Base-by-base conservation (phyloP, 148 eudicot species). In the Amaranthus cruentus region DNA sequence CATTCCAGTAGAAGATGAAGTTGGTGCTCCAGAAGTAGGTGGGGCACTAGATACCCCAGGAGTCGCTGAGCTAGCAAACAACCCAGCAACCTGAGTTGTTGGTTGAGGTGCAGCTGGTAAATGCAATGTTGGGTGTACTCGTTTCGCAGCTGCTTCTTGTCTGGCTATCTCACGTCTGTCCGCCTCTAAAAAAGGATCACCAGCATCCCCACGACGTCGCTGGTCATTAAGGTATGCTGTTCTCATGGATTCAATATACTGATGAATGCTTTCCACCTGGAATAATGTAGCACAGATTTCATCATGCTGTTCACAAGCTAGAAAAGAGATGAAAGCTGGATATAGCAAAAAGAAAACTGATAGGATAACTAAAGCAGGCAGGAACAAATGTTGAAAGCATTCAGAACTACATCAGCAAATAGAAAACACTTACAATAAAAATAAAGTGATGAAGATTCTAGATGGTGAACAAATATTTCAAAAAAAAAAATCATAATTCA, bases 231-330 rank as follows among this genome's bases (percentile, higher is more conserved):
- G 96, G 70, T 95, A 95, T 47, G 97, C 98, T 69, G 97, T 73
- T 82, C 87, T 91, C 99, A 95, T 95, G 68, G 97, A 95, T 76
- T 89, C 99, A 49, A 95, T 89, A 79, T 95, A 90, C 77, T 95
- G 99, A 82, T 95, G 99, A 81, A 91, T 95, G 83, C 96, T 92
- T 78, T 95, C 99, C 68, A 90, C 97, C 99, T 95, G 47, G 59
- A 59, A 79, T 9, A 48, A 55, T 63, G 54, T 6, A 8, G 12
- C 73, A 58, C 15, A 55, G 6, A 18, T 49, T 51, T 48, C 46
- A 50, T 48, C 61, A 43, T 55, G 18, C 4, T 44, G 28, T 8
- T 65, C 5, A 57, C 11, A 50, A 14, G 61, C 52, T 18, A 13
- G n/a, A 67, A 53, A 38, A 11, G 7, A 6, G 6, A 48, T 48